Conservation (phyloP, 495 filamentous ascomycete genomes). For the Polyplosphaeria fusca region DNA sequence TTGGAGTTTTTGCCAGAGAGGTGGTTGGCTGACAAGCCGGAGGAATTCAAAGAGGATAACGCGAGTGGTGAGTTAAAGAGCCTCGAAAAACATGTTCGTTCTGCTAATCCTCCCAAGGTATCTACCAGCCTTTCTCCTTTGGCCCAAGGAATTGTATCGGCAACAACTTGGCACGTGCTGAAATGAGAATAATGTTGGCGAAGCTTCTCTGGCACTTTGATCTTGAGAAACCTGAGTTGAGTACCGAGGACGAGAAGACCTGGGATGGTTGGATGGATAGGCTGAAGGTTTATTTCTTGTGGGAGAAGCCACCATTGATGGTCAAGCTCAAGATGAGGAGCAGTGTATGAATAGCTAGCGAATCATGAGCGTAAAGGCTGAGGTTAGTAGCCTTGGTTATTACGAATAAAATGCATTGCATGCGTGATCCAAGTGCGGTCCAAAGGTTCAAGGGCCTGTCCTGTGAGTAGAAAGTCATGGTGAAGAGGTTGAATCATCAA, state of each 20-base stretch:
- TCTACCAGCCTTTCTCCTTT: constrained; percentile 9
- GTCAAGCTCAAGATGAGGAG: neutral
- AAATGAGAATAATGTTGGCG: constrained; percentile 11
- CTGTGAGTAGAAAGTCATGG: neutral
- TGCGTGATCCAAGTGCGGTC: no score
- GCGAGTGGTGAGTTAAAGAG: no score
- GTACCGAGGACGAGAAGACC: no score
- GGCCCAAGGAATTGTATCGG: constrained; percentile 19
- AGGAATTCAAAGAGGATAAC: no score
- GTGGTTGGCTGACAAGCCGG: constrained; percentile 9
- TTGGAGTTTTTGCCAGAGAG: constrained; percentile 15
- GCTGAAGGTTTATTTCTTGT: neutral
- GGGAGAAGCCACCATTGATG: no score
- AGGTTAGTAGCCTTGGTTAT: no score
- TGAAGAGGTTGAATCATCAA: neutral
- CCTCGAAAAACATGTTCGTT: no score
- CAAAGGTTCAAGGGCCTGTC: no score
- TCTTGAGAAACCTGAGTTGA: no score
- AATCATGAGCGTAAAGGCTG: no score
- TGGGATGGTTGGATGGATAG: neutral
- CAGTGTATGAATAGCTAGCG: no score
- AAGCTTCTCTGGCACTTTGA: constrained; percentile 14
- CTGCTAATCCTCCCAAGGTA: constrained; percentile 3
- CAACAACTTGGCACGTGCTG: constrained; percentile 16
- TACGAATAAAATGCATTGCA: no score